These are phyloP conservation scores for Trametes pubescens DNA, from an alignment of 1,284 basidiomycete genomes.

Conservation along the genomic window DNA sequence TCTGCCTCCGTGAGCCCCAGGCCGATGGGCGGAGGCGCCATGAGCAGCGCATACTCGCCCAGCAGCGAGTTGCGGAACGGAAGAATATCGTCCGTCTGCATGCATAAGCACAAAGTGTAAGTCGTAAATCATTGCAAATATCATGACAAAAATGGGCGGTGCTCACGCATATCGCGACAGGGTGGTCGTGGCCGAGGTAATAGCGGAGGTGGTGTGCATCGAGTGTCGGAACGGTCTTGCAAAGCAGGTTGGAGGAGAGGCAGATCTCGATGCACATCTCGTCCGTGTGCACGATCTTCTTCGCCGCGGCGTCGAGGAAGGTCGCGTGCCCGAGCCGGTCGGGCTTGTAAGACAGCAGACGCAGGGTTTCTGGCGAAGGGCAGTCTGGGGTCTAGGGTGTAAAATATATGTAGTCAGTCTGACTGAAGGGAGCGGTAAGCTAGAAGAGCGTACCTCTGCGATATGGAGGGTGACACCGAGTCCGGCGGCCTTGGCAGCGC, in stretches of 20 bases:
- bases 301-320: conserved; percentile 71
- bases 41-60: conserved; percentile 79
- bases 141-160: neutral
- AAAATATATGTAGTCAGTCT: neutral
- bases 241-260: conserved; percentile 82
- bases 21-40: conserved; percentile 72
- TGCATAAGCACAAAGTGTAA: neutral
- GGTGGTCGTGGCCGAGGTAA: conserved; percentile 70
- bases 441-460: conserved; percentile 64
- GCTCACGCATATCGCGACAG: conserved; percentile 79
- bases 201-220: conserved; percentile 77
- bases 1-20: conserved; percentile 70
- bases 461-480: conserved; percentile 80
- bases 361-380: conserved; percentile 64
- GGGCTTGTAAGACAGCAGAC: conserved; percentile 69
- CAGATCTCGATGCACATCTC: conserved; percentile 83
- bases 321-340: conserved; percentile 84
- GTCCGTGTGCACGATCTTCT: conserved; percentile 61
- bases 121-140: neutral
- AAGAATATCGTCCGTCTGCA: conserved; percentile 82
- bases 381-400: conserved; percentile 57
- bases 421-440: neutral
- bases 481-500: conserved; percentile 62
- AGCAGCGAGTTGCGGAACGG: conserved; percentile 77
- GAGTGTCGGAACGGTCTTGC: conserved; percentile 71